phyloP scores from a whole-genome alignment of 2,329 filamentous ascomycete genomes.

The Claviceps fusiformis region DNA sequence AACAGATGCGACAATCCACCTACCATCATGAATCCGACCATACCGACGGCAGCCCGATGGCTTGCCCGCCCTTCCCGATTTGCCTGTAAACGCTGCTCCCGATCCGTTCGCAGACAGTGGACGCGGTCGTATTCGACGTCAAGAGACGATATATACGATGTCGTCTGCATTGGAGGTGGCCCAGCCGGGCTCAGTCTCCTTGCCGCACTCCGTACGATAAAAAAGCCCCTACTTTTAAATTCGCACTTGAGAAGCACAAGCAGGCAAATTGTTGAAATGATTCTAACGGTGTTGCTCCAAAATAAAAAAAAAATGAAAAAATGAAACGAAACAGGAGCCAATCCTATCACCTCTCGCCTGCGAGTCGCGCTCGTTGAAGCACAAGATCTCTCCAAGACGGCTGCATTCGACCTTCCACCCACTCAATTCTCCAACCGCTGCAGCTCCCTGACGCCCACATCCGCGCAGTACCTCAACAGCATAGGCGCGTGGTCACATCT shows the following conservation, averaged over 20 bases:
- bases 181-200: conserved; percentile 77
- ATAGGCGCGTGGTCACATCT: conserved; percentile 82
- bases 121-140: conserved; percentile 29
- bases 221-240: background rate
- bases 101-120: conserved; percentile 20
- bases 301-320: background rate
- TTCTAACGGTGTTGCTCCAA: no score
- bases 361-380: conserved; percentile 82
- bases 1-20: background rate
- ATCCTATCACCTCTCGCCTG: conserved; percentile 59
- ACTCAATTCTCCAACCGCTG: conserved; percentile 82
- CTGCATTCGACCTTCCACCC: conserved; percentile 50
- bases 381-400: conserved; percentile 63
- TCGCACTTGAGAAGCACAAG: background rate
- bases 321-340: conserved; percentile 43
- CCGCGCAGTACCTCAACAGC: conserved; percentile 64
- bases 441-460: conserved; percentile 83
- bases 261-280: background rate
- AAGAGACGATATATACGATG: conserved; percentile 70
- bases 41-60: conserved; percentile 16
- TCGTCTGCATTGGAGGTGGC: conserved; percentile 81
- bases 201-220: conserved; percentile 52
- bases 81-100: conserved; percentile 35
- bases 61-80: conserved; percentile 18
- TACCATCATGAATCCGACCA: background rate